Evolutionary conservation across 192 early-diverging fungal species (phyloP).

Genomic region (Mortierella claussenii): DNA sequence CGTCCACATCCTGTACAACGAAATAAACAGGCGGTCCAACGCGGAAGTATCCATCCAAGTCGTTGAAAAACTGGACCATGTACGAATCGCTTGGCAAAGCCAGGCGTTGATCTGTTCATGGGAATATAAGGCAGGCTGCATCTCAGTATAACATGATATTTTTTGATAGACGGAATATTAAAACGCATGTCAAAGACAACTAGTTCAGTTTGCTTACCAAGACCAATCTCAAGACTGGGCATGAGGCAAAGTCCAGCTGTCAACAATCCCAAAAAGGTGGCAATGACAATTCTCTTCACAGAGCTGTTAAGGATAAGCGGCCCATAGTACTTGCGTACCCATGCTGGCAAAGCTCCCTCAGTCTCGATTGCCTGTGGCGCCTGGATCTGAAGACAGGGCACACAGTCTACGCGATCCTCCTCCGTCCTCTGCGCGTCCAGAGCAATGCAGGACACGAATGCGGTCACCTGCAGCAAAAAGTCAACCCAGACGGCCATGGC

Average conservation of each 20-base stretch:
- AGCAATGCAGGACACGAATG: conserved; percentile 67
- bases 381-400: conserved; percentile 61
- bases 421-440: conserved; percentile 67
- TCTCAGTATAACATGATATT: no score
- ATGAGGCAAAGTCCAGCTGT: conserved; percentile 54
- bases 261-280: conserved; percentile 64
- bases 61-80: conserved; percentile 71
- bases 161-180: no score
- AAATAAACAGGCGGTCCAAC: conserved; percentile 76
- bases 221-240: conserved; percentile 63
- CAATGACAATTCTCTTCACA: conserved; percentile 55
- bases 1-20: conserved; percentile 62
- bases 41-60: conserved; percentile 66
- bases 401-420: conserved; percentile 61
- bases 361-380: conserved; percentile 58
- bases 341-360: conserved; percentile 59
- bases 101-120: conserved; percentile 63
- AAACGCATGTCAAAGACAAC: no score
- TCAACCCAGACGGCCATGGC: conserved; percentile 71
- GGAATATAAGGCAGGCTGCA: not conserved
- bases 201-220: no score
- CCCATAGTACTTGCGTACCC: conserved; percentile 63
- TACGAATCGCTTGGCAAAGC: conserved; percentile 73
- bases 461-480: conserved; percentile 72
- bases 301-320: conserved; percentile 61